Evolutionary conservation across 163 green algal genomes (phyloP).

Genomic region (Scenedesmus sp.): DNA sequence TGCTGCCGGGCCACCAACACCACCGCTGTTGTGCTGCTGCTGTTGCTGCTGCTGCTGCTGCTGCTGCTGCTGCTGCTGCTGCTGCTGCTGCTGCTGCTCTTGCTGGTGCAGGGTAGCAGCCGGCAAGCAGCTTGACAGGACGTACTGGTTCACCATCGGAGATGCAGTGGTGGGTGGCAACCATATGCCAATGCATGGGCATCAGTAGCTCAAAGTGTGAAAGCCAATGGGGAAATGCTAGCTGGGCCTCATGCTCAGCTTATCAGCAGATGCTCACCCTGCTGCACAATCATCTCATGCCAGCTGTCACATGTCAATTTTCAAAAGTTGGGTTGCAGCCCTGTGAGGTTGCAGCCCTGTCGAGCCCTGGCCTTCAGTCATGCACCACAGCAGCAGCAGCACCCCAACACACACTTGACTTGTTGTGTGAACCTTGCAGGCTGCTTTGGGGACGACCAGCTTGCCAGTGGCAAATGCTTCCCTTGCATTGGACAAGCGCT

Average conservation of each 20-base stretch:
- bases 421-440: not conserved
- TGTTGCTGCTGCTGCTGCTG: not conserved
- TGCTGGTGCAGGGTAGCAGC: not conserved
- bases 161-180: conserved; percentile 13
- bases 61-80: not conserved
- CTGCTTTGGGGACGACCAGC: conserved; percentile 23
- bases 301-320: no score
- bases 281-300: no score
- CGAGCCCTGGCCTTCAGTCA: no score
- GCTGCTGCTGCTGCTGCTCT: not conserved
- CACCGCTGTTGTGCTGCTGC: not conserved
- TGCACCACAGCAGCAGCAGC: no score
- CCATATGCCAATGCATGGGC: not conserved
- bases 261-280: no score
- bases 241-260: no score
- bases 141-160: conserved; percentile 9
- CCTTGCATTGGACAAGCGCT: not conserved
- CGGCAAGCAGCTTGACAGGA: conserved; percentile 32
- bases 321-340: no score
- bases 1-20: no score
- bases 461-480: not conserved
- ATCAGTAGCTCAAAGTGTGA: no score
- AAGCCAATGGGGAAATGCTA: no score
- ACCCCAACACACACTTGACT: no score
- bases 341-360: no score